Conservation (phyloP, 164 flowering plant species). For the Paratinospora sagittata region DNA sequence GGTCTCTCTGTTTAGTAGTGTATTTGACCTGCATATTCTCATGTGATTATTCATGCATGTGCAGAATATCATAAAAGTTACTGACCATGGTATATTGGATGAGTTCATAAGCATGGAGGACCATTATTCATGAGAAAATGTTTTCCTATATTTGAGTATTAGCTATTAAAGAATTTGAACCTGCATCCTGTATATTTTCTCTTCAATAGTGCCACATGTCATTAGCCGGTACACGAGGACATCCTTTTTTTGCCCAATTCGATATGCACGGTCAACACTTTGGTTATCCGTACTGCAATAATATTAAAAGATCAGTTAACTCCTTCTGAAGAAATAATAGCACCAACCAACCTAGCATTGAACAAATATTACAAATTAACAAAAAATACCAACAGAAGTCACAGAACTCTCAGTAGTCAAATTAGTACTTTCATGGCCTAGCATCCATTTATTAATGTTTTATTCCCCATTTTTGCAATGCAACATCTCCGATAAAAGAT, state of each 20-base stretch:
- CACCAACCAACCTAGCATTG: too few relatives aligned
- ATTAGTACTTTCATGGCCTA: too few relatives aligned
- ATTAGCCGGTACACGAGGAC: constrained; percentile 93
- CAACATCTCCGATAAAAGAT: too few relatives aligned
- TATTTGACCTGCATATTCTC: constrained; percentile 1
- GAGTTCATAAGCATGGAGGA: not conserved
- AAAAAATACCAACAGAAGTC: too few relatives aligned
- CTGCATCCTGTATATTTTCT: constrained; percentile 94
- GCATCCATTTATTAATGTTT: too few relatives aligned
- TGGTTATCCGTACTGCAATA: constrained; percentile 86
- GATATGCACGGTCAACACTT: constrained; percentile 98
- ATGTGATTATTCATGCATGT: constrained; percentile 10
- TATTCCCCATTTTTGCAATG: too few relatives aligned
- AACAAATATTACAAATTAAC: too few relatives aligned
- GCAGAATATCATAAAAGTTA: not conserved
- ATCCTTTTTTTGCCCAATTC: constrained; percentile 96
- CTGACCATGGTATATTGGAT: not conserved
- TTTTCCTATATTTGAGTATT: not conserved
- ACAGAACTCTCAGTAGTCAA: too few relatives aligned
- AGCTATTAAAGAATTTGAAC: constrained; percentile 21
- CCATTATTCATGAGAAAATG: not conserved
- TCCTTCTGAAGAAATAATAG: too few relatives aligned
- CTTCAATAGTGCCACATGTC: constrained; percentile 98
- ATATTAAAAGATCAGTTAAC: constrained; percentile 5
- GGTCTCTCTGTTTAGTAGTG: not conserved